Conservation (phyloP, 305 asterid genomes). For the Solanum hybrid region DNA sequence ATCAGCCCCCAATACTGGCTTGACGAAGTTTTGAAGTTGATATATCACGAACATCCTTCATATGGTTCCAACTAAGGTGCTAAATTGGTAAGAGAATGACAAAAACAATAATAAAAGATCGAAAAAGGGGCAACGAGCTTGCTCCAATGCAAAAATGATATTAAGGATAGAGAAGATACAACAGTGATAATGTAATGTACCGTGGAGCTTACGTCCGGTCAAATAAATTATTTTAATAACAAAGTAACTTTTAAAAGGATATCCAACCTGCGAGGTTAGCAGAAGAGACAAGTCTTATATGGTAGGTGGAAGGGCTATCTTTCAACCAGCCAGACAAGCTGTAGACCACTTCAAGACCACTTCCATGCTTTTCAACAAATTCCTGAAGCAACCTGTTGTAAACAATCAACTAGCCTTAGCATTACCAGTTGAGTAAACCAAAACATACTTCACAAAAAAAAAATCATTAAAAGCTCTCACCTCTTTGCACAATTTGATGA, state of each 20-base stretch:
- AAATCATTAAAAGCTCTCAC: conserved; percentile 18
- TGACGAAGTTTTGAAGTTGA: background rate
- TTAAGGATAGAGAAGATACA: background rate
- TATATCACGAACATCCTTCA: background rate
- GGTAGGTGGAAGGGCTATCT: conserved; percentile 54
- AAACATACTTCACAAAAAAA: background rate
- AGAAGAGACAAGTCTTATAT: conserved; percentile 58
- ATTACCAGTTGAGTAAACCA: background rate
- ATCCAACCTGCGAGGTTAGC: conserved; percentile 61
- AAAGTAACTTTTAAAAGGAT: background rate
- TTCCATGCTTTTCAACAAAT: conserved; percentile 66
- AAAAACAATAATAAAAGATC: background rate
- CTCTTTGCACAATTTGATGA: conserved; percentile 87
- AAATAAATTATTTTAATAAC: background rate
- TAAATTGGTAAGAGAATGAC: background rate
- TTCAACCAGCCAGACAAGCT: conserved; percentile 82
- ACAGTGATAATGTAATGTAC: background rate
- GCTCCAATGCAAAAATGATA: background rate
- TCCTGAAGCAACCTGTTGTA: conserved; percentile 61
- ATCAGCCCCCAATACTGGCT: background rate
- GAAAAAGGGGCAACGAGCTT: background rate
- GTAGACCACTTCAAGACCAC: conserved; percentile 56
- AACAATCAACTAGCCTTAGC: background rate
- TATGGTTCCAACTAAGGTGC: background rate
- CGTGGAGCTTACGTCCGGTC: background rate